Conservation (phyloP, 169 alveolate species). For the Fabrea salina region DNA sequence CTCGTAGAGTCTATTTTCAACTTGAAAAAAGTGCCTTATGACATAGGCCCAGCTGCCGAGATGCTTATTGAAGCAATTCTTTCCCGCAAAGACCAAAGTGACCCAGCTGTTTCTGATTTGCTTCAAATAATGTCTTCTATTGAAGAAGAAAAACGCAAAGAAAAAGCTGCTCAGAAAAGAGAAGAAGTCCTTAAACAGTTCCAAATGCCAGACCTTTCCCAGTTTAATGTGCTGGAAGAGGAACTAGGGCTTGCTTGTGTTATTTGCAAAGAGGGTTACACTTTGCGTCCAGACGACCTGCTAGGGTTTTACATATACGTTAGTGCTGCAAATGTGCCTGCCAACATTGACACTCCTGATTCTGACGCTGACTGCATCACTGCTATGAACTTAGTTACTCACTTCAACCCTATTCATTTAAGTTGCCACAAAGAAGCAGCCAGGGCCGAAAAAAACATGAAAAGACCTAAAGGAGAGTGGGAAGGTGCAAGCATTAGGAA, state of each 20-base stretch:
- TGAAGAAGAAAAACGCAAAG: slow-evolving; percentile 15
- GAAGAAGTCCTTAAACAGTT: slow-evolving; percentile 2
- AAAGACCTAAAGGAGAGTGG: slow-evolving; percentile 63
- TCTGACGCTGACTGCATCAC: background rate
- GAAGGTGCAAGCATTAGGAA: slow-evolving; percentile 66
- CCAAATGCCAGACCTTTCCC: background rate
- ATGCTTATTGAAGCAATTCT: slow-evolving; percentile 17
- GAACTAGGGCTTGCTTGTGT: slow-evolving; percentile 56
- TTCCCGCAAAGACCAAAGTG: background rate
- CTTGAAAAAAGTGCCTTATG: slow-evolving; percentile 2
- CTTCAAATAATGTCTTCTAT: background rate
- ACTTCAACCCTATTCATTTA: slow-evolving; percentile 52
- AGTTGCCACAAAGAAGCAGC: slow-evolving; percentile 56
- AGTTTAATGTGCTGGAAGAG: slow-evolving; percentile 31
- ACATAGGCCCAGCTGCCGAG: slow-evolving; percentile 22
- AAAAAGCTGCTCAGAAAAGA: background rate
- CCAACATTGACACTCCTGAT: background rate
- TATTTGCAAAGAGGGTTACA: slow-evolving; percentile 63
- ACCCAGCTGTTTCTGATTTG: slow-evolving; percentile 9
- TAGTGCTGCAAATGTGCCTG: slow-evolving; percentile 24
- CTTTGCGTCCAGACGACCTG: slow-evolving; percentile 51
- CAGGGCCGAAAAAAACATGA: slow-evolving; percentile 45
- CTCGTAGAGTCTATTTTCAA: background rate
- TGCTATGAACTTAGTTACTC: slow-evolving; percentile 45
- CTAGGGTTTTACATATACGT: slow-evolving; percentile 54